phyloP scores from a whole-genome alignment of 495 filamentous ascomycete genomes.

The Hyaloscypha finlandica region DNA sequence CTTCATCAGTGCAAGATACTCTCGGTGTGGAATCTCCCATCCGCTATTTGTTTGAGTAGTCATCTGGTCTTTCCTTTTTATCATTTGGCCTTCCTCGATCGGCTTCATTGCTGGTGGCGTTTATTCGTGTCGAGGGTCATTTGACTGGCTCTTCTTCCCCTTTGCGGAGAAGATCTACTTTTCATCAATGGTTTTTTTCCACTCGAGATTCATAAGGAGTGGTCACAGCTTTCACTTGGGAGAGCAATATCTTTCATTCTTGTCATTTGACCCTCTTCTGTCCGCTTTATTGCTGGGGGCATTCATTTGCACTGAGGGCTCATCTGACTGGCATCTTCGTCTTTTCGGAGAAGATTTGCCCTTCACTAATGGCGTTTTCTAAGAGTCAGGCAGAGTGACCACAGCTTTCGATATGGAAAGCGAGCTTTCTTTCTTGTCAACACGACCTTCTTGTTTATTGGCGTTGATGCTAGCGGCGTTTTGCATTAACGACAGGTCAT shows the following conservation, averaged over 20 bases:
- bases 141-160: conserved; percentile 3
- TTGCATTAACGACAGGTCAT: not conserved
- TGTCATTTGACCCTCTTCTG: conserved; percentile 1
- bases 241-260: not conserved
- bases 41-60: too few species aligned
- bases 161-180: not conserved
- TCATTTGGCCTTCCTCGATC: not conserved
- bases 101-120: not conserved
- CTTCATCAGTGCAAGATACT: too few species aligned
- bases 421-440: not conserved
- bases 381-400: not conserved
- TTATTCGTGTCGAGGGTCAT: not conserved
- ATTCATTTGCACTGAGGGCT: not conserved
- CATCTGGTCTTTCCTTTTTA: not conserved
- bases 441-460: not conserved
- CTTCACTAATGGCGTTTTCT: not conserved
- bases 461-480: not conserved
- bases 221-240: not conserved
- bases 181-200: not conserved
- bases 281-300: not conserved
- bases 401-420: not conserved
- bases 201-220: not conserved
- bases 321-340: not conserved
- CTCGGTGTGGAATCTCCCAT: too few species aligned
- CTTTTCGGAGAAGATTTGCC: not conserved